These are phyloP conservation scores for Chlamydomonas sphaeroides DNA, from an alignment of 139 green algal genomes.

Conservation along the genomic window DNA sequence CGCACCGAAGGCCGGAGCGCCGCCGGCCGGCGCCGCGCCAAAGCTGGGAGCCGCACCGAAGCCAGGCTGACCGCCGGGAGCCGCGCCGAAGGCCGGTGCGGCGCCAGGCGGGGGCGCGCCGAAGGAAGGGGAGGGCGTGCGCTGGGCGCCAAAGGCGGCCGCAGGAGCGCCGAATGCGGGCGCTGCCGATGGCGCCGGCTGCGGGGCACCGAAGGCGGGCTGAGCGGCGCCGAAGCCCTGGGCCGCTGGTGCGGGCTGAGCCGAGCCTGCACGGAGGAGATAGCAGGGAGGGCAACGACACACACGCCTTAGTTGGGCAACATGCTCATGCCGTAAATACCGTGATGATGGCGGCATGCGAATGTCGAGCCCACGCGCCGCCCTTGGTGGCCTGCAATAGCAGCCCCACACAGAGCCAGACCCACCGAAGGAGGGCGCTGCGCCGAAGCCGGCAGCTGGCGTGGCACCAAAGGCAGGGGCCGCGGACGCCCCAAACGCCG, in stretches of 20 bases:
- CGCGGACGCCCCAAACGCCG: not conserved
- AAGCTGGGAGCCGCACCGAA: conserved; percentile 11
- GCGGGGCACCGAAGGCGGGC: not conserved
- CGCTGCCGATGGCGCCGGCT: not conserved
- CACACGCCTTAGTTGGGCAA: too few species aligned
- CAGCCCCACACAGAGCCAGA: not conserved
- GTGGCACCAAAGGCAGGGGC: not conserved
- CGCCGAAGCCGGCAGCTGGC: conserved; percentile 1
- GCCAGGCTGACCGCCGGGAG: not conserved
- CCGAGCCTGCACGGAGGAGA: too few species aligned
- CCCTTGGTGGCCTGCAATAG: too few species aligned
- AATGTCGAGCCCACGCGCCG: too few species aligned
- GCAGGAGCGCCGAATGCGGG: not conserved
- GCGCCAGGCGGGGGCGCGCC: not conserved
- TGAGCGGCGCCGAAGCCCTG: not conserved
- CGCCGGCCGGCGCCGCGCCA: not conserved
- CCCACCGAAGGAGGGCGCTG: not conserved
- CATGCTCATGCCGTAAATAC: too few species aligned
- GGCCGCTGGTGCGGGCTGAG: too few species aligned
- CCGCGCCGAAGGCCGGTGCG: conserved; percentile 11
- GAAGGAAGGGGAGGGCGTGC: too few species aligned
- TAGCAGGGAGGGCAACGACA: too few species aligned
- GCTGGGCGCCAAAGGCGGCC: too few species aligned
- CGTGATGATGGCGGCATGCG: too few species aligned
- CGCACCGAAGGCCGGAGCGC: not conserved